Base-by-base conservation (phyloP, 2,329 filamentous ascomycete species). In the Aspergillus neotritici region DNA sequence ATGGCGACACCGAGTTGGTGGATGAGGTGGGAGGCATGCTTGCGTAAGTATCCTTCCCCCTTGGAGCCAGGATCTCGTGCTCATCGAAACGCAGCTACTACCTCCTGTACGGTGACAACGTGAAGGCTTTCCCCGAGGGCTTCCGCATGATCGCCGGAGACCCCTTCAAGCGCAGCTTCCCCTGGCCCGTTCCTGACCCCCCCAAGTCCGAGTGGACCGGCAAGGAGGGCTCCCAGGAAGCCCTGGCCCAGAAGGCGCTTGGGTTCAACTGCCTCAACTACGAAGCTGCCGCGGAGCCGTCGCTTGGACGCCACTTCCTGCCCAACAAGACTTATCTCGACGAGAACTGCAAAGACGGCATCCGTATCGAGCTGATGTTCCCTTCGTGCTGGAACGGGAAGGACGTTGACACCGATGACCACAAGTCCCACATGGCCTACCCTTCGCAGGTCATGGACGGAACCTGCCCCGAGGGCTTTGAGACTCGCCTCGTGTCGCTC, bases 231-330 rank as follows among this genome's bases (percentile, higher is more conserved):
- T 84, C 83, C 9, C 89, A 94, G 70, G 65, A 68, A 12, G 78
- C 82, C 40, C 77, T 96, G 31, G 71, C 70, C 39, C 85, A 94
- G 72, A 88, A 90, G 49, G 87, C 90, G 8, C 57, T 96, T 21
- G 91, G 93, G 3, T 95, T 95, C 78, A 97, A 97, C 75, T 97
- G 93, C 68, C 71, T 98, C 48, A 83, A 97, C 78, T 96, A 96
- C 62, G 58, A 56, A 28, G 72, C 67, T 16, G 56, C 56, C 13
- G 72, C 85, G 2, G 89, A 95, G 65, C 76, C 77, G 1, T 85
- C 89, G 11, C 76, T 94, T 30, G 85, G 81, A 65, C 87, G 90
- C 52, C 90, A 95, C 66, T 82, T 79, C 62, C 58, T 96, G 55
- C 90, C 91, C 0, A 78, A 84, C 56, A 94, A 94, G 75, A 67